A percentile compares a stretch with the other conserved stretches of the same genome.
Conservation (phyloP, 2,329 filamentous ascomycete species). For the Monosporascus sp. region DNA sequence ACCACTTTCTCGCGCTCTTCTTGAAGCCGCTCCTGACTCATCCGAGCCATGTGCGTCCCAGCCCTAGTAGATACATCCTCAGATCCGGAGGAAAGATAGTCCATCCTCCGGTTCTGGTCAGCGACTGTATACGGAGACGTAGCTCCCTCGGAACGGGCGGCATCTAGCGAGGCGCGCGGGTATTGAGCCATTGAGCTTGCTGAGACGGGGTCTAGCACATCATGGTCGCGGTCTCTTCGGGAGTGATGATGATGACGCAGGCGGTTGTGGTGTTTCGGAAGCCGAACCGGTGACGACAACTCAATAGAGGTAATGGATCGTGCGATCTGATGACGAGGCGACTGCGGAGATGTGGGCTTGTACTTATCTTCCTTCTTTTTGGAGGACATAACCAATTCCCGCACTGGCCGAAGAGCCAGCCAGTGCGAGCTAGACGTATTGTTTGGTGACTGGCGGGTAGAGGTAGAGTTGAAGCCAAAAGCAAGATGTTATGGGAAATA, state of each 20-base stretch:
- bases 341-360: constrained; percentile 28
- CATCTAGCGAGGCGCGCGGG: constrained; percentile 38
- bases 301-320: constrained; percentile 55
- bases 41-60: constrained; percentile 7
- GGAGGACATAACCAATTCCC: constrained; percentile 23
- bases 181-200: constrained; percentile 23
- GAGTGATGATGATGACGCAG: constrained; percentile 30
- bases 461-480: background rate
- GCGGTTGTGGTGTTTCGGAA: constrained; percentile 13
- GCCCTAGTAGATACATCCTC: constrained; percentile 17
- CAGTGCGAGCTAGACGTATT: background rate
- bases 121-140: constrained; percentile 33
- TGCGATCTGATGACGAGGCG: constrained; percentile 46
- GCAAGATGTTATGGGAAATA: background rate
- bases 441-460: background rate
- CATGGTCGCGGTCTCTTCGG: constrained; percentile 28
- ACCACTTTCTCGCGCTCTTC: constrained; percentile 36
- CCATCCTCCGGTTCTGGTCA: constrained; percentile 38
- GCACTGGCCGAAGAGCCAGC: background rate
- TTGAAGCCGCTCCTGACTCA: constrained; percentile 31
- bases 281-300: constrained; percentile 41
- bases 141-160: constrained; percentile 37
- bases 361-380: constrained; percentile 21
- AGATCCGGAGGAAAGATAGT: constrained; percentile 28
- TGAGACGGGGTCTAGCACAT: constrained; percentile 24